Evolutionary conservation across 1,284 basidiomycete species (phyloP).

Genomic region (Cutaneotrichosporon sp.): DNA sequence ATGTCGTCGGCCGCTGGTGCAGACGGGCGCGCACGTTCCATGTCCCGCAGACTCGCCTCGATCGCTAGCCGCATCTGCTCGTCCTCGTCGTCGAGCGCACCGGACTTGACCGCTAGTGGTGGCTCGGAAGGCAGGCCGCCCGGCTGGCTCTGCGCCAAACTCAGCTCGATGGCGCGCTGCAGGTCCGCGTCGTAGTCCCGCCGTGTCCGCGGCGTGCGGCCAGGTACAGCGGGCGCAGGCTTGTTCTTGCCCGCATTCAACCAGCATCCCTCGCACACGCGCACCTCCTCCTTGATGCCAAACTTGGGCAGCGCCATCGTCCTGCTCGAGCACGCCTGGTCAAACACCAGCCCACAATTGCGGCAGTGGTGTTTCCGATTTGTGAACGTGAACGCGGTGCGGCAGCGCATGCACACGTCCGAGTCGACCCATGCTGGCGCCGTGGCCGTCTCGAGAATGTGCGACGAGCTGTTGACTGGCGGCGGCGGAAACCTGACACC

Average conservation of each 20-base stretch:
- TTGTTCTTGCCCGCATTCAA: constrained; percentile 57
- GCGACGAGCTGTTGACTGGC: constrained; percentile 31
- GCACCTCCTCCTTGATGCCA: constrained; percentile 86
- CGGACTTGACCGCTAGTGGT: constrained; percentile 52
- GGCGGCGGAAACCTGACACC: constrained; percentile 54
- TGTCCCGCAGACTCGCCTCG: constrained; percentile 86
- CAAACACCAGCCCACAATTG: constrained; percentile 96
- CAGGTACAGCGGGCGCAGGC: constrained; percentile 34
- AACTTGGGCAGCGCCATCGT: constrained; percentile 82
- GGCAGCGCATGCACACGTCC: constrained; percentile 88
- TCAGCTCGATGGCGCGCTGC: constrained; percentile 87
- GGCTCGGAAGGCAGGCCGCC: constrained; percentile 60
- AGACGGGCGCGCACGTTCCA: constrained; percentile 68
- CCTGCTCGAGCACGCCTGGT: constrained; percentile 87
- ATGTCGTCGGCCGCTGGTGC: constrained; percentile 62
- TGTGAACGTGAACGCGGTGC: constrained; percentile 86
- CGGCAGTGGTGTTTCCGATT: constrained; percentile 98
- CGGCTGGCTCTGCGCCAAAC: constrained; percentile 68
- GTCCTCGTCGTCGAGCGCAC: constrained; percentile 73
- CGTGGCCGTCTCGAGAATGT: constrained; percentile 44
- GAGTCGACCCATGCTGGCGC: constrained; percentile 95
- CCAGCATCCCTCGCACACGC: constrained; percentile 90
- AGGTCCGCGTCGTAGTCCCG: constrained; percentile 76
- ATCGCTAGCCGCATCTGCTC: constrained; percentile 91
- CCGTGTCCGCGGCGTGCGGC: constrained; percentile 31